Evolutionary conservation across 1,139 yeast species (phyloP).

Genomic region (Zygosaccharomyces pseudobailii): DNA sequence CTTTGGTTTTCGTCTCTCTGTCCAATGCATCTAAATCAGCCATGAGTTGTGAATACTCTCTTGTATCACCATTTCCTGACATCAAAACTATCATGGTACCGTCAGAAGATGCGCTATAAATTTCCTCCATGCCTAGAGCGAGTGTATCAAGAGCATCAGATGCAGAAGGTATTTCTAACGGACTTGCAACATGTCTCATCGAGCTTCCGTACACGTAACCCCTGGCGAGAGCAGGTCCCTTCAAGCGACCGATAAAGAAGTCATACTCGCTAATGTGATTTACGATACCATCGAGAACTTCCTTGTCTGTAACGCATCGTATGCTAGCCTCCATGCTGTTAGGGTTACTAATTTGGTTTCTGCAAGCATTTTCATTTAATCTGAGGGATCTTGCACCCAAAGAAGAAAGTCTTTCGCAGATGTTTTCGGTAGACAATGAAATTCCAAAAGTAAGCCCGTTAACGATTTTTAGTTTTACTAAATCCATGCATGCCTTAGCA

Average conservation of each 20-base stretch:
- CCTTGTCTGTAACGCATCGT: constrained; percentile 55
- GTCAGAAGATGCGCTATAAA: constrained; percentile 53
- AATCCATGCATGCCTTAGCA: constrained; percentile 72
- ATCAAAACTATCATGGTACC: constrained; percentile 57
- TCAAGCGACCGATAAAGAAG: constrained; percentile 50
- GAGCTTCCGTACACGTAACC: constrained; percentile 22
- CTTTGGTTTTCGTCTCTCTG: constrained; percentile 35
- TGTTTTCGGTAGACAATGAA: constrained; percentile 41
- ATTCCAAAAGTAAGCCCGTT: constrained; percentile 67
- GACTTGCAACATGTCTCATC: constrained; percentile 7
- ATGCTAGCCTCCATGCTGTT: constrained; percentile 34
- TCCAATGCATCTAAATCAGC: constrained; percentile 41
- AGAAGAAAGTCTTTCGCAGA: constrained; percentile 36
- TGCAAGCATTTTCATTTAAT: constrained; percentile 32
- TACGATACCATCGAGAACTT: constrained; percentile 43
- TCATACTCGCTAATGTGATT: constrained; percentile 39
- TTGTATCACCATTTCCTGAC: constrained; percentile 61
- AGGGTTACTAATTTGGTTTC: constrained; percentile 8
- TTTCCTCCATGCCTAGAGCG: constrained; percentile 42
- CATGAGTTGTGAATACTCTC: constrained; percentile 40
- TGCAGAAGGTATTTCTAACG: constrained; percentile 4
- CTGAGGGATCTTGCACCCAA: constrained; percentile 40
- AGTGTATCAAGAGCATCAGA: constrained; percentile 33
- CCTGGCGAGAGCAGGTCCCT: constrained; percentile 52
- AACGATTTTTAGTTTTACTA: constrained; percentile 61